Percentiles rank a stretch among this genome's conserved stretches.
These are phyloP conservation scores for Mrakiaceae sp. DNA, from an alignment of 1,284 basidiomycete genomes.

Conservation along the genomic window DNA sequence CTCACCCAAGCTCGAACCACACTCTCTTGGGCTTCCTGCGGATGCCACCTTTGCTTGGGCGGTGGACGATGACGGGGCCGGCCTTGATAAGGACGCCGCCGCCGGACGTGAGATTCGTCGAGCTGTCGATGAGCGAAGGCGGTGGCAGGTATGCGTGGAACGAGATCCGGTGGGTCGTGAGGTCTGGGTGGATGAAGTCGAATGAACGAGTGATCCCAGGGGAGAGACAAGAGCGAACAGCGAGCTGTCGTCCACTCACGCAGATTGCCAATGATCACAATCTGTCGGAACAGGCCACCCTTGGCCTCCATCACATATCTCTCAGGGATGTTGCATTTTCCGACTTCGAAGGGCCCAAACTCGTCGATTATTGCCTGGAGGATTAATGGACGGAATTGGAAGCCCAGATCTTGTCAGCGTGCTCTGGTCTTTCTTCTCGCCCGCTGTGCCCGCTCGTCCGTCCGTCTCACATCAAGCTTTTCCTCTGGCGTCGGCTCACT, in stretches of 20 bases:
- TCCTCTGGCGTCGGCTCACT: conserved; percentile 11
- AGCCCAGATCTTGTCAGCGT: conserved; percentile 29
- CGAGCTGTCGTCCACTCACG: conserved; percentile 27
- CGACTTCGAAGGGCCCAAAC: conserved; percentile 24
- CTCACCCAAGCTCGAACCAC: conserved; percentile 46
- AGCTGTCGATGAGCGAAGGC: conserved; percentile 32
- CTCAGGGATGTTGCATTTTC: conserved; percentile 30
- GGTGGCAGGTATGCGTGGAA: conserved; percentile 55
- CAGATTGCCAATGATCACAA: conserved; percentile 35
- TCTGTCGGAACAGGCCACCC: conserved; percentile 39
- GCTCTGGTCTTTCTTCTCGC: conserved; percentile 18
- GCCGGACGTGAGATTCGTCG: conserved; percentile 13
- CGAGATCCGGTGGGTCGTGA: conserved; percentile 52
- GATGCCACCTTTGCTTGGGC: conserved; percentile 31
- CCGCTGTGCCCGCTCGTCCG: conserved; percentile 8
- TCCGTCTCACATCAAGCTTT: neutral
- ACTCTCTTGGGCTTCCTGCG: conserved; percentile 37
- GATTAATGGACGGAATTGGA: too few species aligned
- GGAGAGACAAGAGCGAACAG: conserved; percentile 2
- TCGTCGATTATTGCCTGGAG: conserved; percentile 29
- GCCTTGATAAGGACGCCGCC: conserved; percentile 38
- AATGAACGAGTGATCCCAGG: conserved; percentile 3
- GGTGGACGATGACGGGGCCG: conserved; percentile 46
- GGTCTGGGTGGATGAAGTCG: conserved; percentile 43
- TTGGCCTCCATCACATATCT: conserved; percentile 46